phyloP scores from a whole-genome alignment of 164 flowering plant species.

The Buxus sempervirens region DNA sequence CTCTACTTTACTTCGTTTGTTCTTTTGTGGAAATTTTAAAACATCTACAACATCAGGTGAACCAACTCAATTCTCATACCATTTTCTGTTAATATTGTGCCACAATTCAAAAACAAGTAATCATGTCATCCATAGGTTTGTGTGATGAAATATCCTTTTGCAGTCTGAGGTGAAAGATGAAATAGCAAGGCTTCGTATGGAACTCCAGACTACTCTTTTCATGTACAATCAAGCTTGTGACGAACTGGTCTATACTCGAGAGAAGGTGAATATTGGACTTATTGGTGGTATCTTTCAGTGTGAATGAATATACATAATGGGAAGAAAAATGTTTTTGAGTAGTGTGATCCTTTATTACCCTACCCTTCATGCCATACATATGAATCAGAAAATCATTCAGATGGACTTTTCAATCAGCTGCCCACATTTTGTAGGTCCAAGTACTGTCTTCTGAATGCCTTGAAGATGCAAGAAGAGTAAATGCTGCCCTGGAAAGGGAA shows the following conservation, averaged over 20 bases:
- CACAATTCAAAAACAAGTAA: background rate
- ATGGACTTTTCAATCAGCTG: background rate
- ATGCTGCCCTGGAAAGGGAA: constrained; percentile 54
- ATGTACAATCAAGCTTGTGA: constrained; percentile 70
- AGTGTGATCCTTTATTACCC: background rate
- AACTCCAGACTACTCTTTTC: constrained; percentile 45
- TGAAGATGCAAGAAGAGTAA: constrained; percentile 56
- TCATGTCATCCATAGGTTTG: background rate
- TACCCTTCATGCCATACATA: background rate
- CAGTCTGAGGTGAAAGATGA: constrained; percentile 53
- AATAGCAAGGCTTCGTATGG: constrained; percentile 43
- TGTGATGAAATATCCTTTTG: constrained; percentile 8
- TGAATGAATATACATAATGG: background rate
- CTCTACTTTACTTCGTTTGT: background rate
- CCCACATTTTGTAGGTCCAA: constrained; percentile 43
- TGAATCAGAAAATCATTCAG: background rate
- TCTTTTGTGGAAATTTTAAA: background rate
- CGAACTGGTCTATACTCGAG: constrained; percentile 56
- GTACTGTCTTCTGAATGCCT: constrained; percentile 57
- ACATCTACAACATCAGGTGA: background rate
- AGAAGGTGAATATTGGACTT: constrained; percentile 38
- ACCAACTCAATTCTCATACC: background rate
- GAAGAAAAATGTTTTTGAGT: background rate
- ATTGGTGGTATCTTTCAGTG: background rate
- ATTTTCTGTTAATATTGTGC: background rate